phyloP scores from a whole-genome alignment of 2,329 filamentous ascomycete genomes.

The Fusarium equiseti region DNA sequence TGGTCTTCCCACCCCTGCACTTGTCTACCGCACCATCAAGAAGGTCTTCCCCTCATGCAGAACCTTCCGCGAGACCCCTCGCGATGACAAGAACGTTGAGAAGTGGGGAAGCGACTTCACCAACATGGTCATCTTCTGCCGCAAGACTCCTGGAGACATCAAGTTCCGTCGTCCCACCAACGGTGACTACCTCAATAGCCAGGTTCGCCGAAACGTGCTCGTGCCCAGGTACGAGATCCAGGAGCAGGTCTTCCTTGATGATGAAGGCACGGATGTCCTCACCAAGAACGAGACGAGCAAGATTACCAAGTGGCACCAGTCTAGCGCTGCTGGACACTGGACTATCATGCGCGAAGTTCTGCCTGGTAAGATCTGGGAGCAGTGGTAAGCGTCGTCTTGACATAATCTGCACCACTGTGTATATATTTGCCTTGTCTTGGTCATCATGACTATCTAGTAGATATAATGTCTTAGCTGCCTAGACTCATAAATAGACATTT shows the following conservation, averaged over 20 bases:
- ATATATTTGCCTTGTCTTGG: constrained; percentile 13
- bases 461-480: neutral
- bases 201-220: constrained; percentile 76
- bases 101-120: constrained; percentile 77
- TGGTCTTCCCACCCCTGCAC: constrained; percentile 77
- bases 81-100: constrained; percentile 61
- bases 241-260: constrained; percentile 60
- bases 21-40: constrained; percentile 85
- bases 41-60: constrained; percentile 89
- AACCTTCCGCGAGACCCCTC: constrained; percentile 83
- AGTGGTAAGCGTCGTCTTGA: constrained; percentile 65
- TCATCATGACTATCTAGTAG: constrained; percentile 3
- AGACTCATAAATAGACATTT: constrained; percentile 2
- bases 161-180: constrained; percentile 74
- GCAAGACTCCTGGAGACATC: constrained; percentile 67
- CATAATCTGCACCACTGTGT: constrained; percentile 14
- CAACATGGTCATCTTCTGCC: constrained; percentile 97
- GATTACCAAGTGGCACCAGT: constrained; percentile 77
- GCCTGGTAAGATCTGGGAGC: constrained; percentile 84
- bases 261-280: constrained; percentile 66
- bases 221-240: constrained; percentile 78
- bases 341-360: constrained; percentile 88
- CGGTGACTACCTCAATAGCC: constrained; percentile 78
- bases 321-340: constrained; percentile 89
- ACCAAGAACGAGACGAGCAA: constrained; percentile 72